phyloP scores from a whole-genome alignment of 305 asterid genomes.

The Salvia sclarea region DNA sequence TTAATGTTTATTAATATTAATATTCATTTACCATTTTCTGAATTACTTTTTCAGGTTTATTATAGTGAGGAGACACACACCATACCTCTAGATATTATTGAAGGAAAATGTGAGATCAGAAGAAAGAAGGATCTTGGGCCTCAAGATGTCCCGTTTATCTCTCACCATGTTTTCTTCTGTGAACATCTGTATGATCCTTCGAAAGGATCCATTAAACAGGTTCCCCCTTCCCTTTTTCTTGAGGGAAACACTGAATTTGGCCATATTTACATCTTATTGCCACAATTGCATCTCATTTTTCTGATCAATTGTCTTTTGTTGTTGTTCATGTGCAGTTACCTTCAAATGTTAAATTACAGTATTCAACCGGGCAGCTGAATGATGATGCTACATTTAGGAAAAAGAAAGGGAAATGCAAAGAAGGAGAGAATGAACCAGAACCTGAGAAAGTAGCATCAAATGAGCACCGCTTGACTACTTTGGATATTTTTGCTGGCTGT shows the following conservation, averaged over 20 bases:
- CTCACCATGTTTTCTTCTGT: conserved; percentile 83
- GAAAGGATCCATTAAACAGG: conserved; percentile 84
- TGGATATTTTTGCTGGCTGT: conserved; percentile 95
- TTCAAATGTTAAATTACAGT: conserved; percentile 54
- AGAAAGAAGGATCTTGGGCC: conserved; percentile 73
- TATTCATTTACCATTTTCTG: conserved; percentile 26
- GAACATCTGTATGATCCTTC: conserved; percentile 79
- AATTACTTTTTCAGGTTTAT: conserved; percentile 58
- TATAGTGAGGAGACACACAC: conserved; percentile 75
- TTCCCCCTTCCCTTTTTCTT: conserved; percentile 19
- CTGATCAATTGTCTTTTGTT: conserved; percentile 32
- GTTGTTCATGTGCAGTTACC: conserved; percentile 65
- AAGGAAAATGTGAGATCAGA: conserved; percentile 87
- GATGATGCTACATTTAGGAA: conserved; percentile 49
- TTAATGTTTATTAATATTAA: background rate
- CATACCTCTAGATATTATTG: conserved; percentile 56
- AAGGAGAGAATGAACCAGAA: conserved; percentile 60
- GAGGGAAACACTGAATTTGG: conserved; percentile 6
- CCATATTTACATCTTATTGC: conserved; percentile 20
- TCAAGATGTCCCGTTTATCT: conserved; percentile 57
- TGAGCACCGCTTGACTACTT: conserved; percentile 53
- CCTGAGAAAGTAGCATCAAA: conserved; percentile 42
- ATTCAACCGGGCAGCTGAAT: conserved; percentile 48
- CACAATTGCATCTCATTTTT: conserved; percentile 11
- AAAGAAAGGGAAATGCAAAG: conserved; percentile 83